Percentiles rank a stretch among this genome's conserved stretches.
These are phyloP conservation scores for Penicillium expansum DNA, from an alignment of 2,329 filamentous ascomycete species.

Conservation along the genomic window DNA sequence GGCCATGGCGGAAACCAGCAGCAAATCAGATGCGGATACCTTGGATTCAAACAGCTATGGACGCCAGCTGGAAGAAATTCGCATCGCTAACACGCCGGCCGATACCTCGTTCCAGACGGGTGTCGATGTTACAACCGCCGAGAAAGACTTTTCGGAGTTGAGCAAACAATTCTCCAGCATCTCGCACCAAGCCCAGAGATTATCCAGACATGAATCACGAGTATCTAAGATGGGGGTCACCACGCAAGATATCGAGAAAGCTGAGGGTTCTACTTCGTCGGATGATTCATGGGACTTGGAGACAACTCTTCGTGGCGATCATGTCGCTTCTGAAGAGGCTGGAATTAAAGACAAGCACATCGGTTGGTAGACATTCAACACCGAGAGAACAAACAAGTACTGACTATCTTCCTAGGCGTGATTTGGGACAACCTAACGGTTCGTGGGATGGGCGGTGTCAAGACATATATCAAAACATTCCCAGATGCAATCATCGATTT, in stretches of 20 bases:
- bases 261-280: slow-evolving; percentile 40
- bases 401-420: slow-evolving; percentile 50
- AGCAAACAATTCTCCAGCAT: too few relatives aligned
- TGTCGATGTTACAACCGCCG: too few relatives aligned
- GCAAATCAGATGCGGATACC: too few relatives aligned
- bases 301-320: slow-evolving; percentile 66
- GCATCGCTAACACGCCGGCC: too few relatives aligned
- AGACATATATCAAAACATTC: slow-evolving; percentile 72
- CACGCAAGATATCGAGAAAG: slow-evolving; percentile 59
- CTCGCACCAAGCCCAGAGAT: slow-evolving; percentile 33
- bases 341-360: slow-evolving; percentile 80
- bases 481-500: slow-evolving; percentile 74
- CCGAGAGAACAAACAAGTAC: neutral
- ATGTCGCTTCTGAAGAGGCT: slow-evolving; percentile 68
- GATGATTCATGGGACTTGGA: slow-evolving; percentile 73
- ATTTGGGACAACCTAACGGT: slow-evolving; percentile 77
- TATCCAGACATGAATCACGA: slow-evolving; percentile 36
- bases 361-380: slow-evolving; percentile 36
- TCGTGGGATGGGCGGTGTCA: slow-evolving; percentile 68
- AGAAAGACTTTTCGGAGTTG: too few relatives aligned
- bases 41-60: too few relatives aligned
- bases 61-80: too few relatives aligned
- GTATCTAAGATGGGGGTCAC: slow-evolving; percentile 24
- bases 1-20: too few relatives aligned
- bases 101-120: too few relatives aligned